Conservation (phyloP, 2,329 filamentous ascomycete species). For the Plenodomus biglobosus region DNA sequence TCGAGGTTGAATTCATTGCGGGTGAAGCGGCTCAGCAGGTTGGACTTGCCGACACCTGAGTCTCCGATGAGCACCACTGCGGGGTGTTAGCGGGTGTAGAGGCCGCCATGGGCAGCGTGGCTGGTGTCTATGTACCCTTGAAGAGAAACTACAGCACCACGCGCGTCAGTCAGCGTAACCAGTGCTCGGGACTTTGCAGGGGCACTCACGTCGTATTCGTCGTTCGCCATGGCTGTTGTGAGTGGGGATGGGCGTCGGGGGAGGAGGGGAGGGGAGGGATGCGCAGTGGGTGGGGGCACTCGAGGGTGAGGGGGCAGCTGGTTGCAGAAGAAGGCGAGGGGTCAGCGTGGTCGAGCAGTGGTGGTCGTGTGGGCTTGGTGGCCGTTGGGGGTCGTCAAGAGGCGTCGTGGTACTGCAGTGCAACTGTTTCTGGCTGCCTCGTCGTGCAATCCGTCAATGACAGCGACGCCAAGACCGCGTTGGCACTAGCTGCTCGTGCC, state of each 20-base stretch:
- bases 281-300: slow-evolving; percentile 12
- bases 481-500: not conserved
- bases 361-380: not conserved
- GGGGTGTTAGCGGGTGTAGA: slow-evolving; percentile 32
- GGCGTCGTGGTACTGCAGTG: not conserved
- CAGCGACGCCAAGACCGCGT: not conserved
- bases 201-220: slow-evolving; percentile 95
- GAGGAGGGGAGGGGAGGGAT: no score
- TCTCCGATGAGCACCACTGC: slow-evolving; percentile 98
- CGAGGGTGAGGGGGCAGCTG: slow-evolving; percentile 2
- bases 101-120: slow-evolving; percentile 17
- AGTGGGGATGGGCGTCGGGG: no score
- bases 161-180: slow-evolving; percentile 9
- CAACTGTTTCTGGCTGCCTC: not conserved
- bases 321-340: not conserved
- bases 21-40: slow-evolving; percentile 98
- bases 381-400: not conserved
- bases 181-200: not conserved
- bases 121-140: slow-evolving; percentile 69
- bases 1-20: slow-evolving; percentile 99
- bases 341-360: not conserved
- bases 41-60: slow-evolving; percentile 99
- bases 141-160: slow-evolving; percentile 78
- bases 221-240: slow-evolving; percentile 80
- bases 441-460: not conserved